Evolutionary conservation across 805 yeast genomes (phyloP), one percentile per base, ranked within the genome.

Genomic region (Myxozyma geophila): DNA sequence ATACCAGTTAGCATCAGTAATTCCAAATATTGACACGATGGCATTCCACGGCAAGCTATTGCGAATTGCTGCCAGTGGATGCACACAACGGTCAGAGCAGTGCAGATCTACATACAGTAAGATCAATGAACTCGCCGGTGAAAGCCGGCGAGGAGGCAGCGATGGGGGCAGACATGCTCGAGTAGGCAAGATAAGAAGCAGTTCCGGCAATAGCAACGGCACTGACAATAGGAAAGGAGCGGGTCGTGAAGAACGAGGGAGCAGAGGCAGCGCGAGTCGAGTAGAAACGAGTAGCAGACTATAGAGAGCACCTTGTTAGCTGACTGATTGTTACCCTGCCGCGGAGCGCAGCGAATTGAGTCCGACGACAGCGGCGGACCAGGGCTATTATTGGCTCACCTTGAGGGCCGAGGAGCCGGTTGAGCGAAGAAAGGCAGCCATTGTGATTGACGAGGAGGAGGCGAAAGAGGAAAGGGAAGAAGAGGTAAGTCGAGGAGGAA

Each of bases 91-190:
- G 10, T 48, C 13, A 21, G 28, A 28, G 28, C 54, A 51, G 15
- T 15, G 10, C 15, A 15, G 36, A 9, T 39, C 36, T 13, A n/a
- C 50, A 21, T 52, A 64, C 67, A n/a, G 68, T 63, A 15, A 66
- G 50, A 50, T 66, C 69, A 43, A 64, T 54, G 28, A 66, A 66
- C 46, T 64, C 65, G 21, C 66, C 66, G 28, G 52, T 54, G 43
- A 66, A 52, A 7, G 53, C 69, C 12, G 67, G 63, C 53, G 58
- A 17, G 15, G 64, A 8, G 36, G 69, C 69, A 15, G 65, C n/a
- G 17, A 59, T 54, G 17, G 69, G 67, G 15, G 59, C 9, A 37
- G 62, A 3, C 69, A 66, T 66, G 51, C 65, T 13, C 15, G 53
- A 40, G 50, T 66, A 66, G 43, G 51, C 8, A 33, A 36, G 47